A percentile compares a stretch with the other conserved stretches of the same genome.
These are phyloP conservation scores for Solanum piurae DNA, from an alignment of 257 asterid species.

Conservation along the genomic window DNA sequence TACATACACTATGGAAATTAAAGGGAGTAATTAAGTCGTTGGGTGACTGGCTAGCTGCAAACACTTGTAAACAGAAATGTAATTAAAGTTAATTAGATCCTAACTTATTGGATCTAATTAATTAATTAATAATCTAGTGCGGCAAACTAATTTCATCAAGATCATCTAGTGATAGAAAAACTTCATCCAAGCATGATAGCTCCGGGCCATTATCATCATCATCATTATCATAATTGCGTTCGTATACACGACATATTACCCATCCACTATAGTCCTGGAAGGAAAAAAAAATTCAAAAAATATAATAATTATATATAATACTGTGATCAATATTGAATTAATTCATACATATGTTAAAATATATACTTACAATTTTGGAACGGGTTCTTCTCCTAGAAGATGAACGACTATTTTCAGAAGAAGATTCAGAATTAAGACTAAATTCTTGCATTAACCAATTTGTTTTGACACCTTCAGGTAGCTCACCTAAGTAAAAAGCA, in stretches of 20 bases:
- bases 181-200: slow-evolving; percentile 97
- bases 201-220: slow-evolving; percentile 59
- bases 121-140: slow-evolving; percentile 8
- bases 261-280: slow-evolving; percentile 70
- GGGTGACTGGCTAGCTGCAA: neutral
- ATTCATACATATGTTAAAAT: neutral
- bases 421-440: slow-evolving; percentile 27
- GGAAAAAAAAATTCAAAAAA: neutral
- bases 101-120: slow-evolving; percentile 14
- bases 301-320: too few species aligned
- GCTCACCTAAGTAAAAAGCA: slow-evolving; percentile 63
- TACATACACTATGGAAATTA: neutral
- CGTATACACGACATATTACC: slow-evolving; percentile 87
- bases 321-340: neutral
- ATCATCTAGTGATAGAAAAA: slow-evolving; percentile 78
- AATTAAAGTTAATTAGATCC: slow-evolving; percentile 6
- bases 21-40: neutral
- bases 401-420: slow-evolving; percentile 24
- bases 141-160: slow-evolving; percentile 80
- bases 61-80: neutral
- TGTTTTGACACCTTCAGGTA: slow-evolving; percentile 43
- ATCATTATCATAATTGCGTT: slow-evolving; percentile 32
- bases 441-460: slow-evolving; percentile 92
- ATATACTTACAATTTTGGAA: slow-evolving; percentile 40
- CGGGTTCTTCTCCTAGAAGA: slow-evolving; percentile 30